A percentile compares a stretch with the other conserved stretches of the same genome.
Conservation (phyloP, 2,329 filamentous ascomycete genomes). For the Chaetomium globosum region DNA sequence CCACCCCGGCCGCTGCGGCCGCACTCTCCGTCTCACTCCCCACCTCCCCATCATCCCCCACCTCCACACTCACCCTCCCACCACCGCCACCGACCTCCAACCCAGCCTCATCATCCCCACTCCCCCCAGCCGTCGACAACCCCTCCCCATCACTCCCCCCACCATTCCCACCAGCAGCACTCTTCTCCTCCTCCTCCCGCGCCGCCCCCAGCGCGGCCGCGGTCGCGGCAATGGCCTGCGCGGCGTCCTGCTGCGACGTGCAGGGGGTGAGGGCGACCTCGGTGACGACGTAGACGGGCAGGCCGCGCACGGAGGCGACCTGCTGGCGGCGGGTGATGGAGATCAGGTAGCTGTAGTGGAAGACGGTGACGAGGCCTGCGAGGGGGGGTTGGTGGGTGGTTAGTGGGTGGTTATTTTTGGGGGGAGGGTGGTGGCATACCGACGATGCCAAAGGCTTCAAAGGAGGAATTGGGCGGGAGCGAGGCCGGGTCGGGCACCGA, state of each 20-base stretch:
- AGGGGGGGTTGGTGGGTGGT: constrained; percentile 5
- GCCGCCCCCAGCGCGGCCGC: constrained; percentile 40
- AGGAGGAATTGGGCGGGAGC: constrained; percentile 50
- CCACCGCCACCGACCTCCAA: neutral
- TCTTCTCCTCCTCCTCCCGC: constrained; percentile 44
- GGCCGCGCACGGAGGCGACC: constrained; percentile 82
- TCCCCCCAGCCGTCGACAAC: constrained; percentile 5
- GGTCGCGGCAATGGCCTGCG: constrained; percentile 69
- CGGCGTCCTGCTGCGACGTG: constrained; percentile 72
- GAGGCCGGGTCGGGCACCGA: constrained; percentile 48
- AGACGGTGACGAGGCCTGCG: constrained; percentile 79
- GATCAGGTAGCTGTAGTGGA: constrained; percentile 79
- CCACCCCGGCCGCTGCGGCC: neutral
- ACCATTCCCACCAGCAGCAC: constrained; percentile 43
- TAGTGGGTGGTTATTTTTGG: neutral
- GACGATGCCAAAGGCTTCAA: constrained; percentile 63
- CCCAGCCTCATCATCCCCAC: constrained; percentile 12
- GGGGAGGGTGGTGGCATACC: constrained; percentile 45
- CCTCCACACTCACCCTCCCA: neutral
- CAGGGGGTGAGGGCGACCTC: constrained; percentile 91
- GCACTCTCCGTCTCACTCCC: constrained; percentile 16
- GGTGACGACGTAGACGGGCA: constrained; percentile 81
- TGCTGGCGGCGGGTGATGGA: constrained; percentile 84
- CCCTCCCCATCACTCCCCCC: constrained; percentile 40
- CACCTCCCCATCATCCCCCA: constrained; percentile 16